These are phyloP conservation scores for Solanum tarijense DNA, from an alignment of 257 asterid species.

Conservation along the genomic window DNA sequence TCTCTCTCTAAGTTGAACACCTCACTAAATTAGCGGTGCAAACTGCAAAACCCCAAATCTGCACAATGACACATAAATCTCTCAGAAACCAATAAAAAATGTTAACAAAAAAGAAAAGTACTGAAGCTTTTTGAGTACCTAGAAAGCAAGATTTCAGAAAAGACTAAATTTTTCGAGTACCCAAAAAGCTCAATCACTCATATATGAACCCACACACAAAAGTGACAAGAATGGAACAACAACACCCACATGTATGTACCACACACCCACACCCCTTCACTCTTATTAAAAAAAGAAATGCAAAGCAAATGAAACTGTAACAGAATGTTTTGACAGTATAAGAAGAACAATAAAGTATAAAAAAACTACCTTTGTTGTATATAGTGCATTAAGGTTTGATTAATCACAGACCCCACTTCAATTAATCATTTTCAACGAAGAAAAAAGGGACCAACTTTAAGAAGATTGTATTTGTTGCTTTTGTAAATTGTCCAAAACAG, in stretches of 20 bases:
- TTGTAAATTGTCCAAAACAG: not conserved
- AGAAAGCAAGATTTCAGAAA: conserved; percentile 5
- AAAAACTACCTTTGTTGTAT: not conserved
- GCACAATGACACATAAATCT: conserved; percentile 25
- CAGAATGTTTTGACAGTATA: not conserved
- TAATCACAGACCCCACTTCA: conserved; percentile 13
- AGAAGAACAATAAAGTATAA: not conserved
- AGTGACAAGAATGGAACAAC: not conserved
- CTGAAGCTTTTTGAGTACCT: conserved; percentile 13
- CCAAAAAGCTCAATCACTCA: conserved; percentile 7
- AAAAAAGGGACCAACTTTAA: not conserved
- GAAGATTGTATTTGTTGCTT: not conserved
- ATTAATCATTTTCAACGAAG: not conserved
- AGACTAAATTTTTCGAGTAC: not conserved
- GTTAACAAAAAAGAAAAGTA: conserved; percentile 13
- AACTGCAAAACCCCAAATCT: conserved; percentile 20
- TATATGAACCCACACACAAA: not conserved
- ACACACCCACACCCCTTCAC: not conserved
- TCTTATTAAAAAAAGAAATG: not conserved
- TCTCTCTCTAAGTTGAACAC: not conserved
- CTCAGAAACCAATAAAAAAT: conserved; percentile 7
- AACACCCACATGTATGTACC: not conserved
- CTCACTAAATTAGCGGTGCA: not conserved
- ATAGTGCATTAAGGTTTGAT: not conserved
- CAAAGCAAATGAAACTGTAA: not conserved